Evolutionary conservation across 805 yeast species (phyloP).

Genomic region (Monosporozyma aquatica): DNA sequence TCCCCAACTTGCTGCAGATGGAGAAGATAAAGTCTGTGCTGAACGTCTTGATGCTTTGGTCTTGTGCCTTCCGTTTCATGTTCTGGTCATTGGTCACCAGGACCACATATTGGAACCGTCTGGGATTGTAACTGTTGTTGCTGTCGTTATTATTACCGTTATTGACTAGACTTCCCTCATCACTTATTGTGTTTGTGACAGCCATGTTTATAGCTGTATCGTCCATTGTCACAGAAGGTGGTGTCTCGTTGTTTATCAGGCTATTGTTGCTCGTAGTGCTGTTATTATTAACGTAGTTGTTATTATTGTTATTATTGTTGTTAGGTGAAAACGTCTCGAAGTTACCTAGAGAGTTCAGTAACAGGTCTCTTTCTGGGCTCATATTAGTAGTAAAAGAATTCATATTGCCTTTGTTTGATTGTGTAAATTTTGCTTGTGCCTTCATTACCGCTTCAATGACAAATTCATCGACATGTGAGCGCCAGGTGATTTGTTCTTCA

Average conservation of each 20-base stretch:
- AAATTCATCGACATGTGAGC: constrained; percentile 62
- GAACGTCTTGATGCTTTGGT: constrained; percentile 25
- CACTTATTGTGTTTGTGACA: neutral
- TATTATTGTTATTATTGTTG: too few relatives aligned
- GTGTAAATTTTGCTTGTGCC: constrained; percentile 12
- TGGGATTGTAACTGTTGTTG: constrained; percentile 19
- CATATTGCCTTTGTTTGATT: constrained; percentile 1
- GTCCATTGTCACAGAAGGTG: neutral
- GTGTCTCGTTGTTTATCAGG: neutral
- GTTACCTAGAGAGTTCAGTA: neutral
- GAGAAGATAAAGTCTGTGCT: constrained; percentile 30
- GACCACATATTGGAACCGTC: constrained; percentile 44
- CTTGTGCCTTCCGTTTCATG: constrained; percentile 52
- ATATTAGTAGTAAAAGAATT: neutral
- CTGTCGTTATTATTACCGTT: too few relatives aligned
- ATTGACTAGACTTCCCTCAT: neutral
- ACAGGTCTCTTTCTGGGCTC: neutral
- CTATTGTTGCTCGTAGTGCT: neutral
- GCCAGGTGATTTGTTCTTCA: constrained; percentile 65
- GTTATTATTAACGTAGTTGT: too few relatives aligned
- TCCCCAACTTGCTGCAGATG: constrained; percentile 18
- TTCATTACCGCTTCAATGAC: constrained; percentile 43
- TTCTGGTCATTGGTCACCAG: constrained; percentile 67
- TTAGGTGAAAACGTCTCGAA: neutral
- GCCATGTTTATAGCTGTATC: neutral